phyloP scores from a whole-genome alignment of 345 rosid species.

The Combretum micranthum region DNA sequence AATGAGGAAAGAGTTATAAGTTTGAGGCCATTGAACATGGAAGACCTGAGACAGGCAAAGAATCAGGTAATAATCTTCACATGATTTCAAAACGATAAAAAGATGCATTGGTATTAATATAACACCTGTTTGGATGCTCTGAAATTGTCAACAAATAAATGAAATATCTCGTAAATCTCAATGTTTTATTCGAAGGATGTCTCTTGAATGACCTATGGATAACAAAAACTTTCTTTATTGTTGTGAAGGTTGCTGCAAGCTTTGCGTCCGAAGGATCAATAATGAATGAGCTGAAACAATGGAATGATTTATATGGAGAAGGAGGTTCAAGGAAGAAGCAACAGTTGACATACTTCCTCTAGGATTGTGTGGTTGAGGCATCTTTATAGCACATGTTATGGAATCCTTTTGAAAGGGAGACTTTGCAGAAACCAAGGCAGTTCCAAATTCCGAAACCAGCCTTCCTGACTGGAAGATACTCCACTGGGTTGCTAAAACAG shows the following conservation, averaged over 20 bases:
- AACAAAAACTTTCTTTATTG: neutral
- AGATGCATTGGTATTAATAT: no score
- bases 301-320: conserved; percentile 90
- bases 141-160: neutral
- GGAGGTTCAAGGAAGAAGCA: conserved; percentile 92
- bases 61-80: conserved; percentile 50
- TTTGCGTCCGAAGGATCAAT: conserved; percentile 73
- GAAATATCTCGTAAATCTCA: neutral
- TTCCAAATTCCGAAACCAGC: no score
- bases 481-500: no score
- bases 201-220: no score
- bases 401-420: no score
- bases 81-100: neutral
- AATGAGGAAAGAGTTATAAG: conserved; percentile 47
- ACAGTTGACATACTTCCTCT: conserved; percentile 80
- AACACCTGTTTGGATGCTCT: no score
- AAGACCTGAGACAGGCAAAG: conserved; percentile 89
- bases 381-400: no score
- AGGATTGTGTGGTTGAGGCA: conserved; percentile 5
- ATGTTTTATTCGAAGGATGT: no score
- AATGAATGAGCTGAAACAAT: conserved; percentile 77
- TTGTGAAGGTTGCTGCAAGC: conserved; percentile 78
- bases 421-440: no score
- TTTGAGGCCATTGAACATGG: conserved; percentile 77
- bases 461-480: no score